phyloP scores from a whole-genome alignment of 441 rosid genomes.

The Populus hybrid region DNA sequence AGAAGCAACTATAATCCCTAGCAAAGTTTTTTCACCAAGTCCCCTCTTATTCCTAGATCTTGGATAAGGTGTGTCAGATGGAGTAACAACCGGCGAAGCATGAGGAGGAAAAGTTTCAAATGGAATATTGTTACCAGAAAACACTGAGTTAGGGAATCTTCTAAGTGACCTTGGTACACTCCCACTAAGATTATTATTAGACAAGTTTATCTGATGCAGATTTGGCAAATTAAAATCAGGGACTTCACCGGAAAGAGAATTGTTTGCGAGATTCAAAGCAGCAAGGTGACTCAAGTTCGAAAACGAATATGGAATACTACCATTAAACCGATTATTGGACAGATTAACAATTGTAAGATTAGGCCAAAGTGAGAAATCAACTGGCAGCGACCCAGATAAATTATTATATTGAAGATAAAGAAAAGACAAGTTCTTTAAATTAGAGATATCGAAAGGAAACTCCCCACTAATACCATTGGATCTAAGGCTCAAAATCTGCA shows the following conservation, averaged over 20 bases:
- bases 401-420: conserved; percentile 71
- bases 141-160: conserved; percentile 57
- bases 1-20: conserved; percentile 45
- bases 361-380: conserved; percentile 67
- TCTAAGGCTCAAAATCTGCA: conserved; percentile 79
- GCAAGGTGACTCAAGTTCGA: conserved; percentile 48
- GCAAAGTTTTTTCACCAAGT: conserved; percentile 46
- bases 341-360: conserved; percentile 67
- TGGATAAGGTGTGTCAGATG: conserved; percentile 19
- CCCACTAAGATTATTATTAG: conserved; percentile 62
- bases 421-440: conserved; percentile 56
- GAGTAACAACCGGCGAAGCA: conserved; percentile 32
- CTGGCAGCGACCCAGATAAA: conserved; percentile 65
- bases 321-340: conserved; percentile 66
- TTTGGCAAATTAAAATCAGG: conserved; percentile 57
- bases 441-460: conserved; percentile 63
- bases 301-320: conserved; percentile 57
- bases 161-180: conserved; percentile 52
- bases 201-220: conserved; percentile 55
- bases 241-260: conserved; percentile 63
- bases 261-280: conserved; percentile 71
- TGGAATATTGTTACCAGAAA: conserved; percentile 49
- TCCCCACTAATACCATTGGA: conserved; percentile 66
- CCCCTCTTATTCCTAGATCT: conserved; percentile 33
- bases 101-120: conserved; percentile 28